Evolutionary conservation across 768 basidiomycete genomes (phyloP), one percentile per base, ranked within the genome.

Genomic region (Russula ochroleuca): DNA sequence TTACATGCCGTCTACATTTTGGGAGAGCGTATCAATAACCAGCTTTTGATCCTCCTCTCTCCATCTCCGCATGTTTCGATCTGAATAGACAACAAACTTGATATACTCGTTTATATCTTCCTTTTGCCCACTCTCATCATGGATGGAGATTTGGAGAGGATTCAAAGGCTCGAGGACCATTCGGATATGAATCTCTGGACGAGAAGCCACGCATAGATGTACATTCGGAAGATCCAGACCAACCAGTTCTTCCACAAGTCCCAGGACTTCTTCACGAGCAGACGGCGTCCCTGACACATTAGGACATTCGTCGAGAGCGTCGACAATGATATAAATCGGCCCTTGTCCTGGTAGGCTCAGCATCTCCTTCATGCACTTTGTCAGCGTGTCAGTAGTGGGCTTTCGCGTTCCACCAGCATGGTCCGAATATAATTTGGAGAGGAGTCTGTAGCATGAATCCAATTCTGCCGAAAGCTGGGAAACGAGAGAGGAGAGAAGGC

Each of bases 221-320:
- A 62, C 5, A 31, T 35, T 21, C 1, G 54, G 15, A 38, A 33
- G 8, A 1, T 38, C 8, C 5, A 33, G 10, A 13, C 7, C 15
- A 6, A 41, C 47, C 11, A 62, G 43, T 7, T 56, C 54, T 9
- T 33, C 21, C 0, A 62, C 1, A 0, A 62, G 15, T 5, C 35
- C 28, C n/a, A 62, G 48, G 7, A 57, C 61, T 10, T 33, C 11
- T 35, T 51, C 45, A 1, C 61, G 54, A 1, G 47, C 14, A 3
- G 61, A 33, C 15, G 47, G 40, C 3, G 3, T 40, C 21, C 61
- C 61, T 1, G 31, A 17, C 1, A 5, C 9, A 13, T 61, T 43
- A 8, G 61, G 61, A 9, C 61, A 62, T 23, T 62, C 61, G 21
- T 62, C 61, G 9, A 62, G 48, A 17, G 37, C 61, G 13, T 62